Evolutionary conservation across 2,329 filamentous ascomycete genomes (phyloP).

Genomic region (Zasmidium cellare): DNA sequence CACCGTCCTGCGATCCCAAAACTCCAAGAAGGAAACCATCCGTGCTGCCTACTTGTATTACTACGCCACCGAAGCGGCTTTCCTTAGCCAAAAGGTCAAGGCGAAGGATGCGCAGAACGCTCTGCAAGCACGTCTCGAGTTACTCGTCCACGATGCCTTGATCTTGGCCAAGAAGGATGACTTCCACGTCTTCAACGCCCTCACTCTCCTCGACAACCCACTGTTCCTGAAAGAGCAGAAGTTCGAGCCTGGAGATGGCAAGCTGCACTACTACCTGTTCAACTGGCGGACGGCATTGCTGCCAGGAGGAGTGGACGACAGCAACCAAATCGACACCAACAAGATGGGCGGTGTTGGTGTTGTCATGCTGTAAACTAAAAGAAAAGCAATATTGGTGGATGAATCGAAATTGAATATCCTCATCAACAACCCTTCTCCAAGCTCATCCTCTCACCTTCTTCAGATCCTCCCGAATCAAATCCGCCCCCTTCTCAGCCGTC

Average conservation of each 20-base stretch:
- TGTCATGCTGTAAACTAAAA: conserved; percentile 68
- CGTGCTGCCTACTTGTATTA: conserved; percentile 96
- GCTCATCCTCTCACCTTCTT: too few relatives aligned
- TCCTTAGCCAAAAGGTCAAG: conserved; percentile 45
- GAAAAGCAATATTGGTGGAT: background rate
- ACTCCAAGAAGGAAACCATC: conserved; percentile 71
- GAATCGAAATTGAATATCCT: too few relatives aligned
- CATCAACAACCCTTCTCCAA: too few relatives aligned
- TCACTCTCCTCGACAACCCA: conserved; percentile 90
- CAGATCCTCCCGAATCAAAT: conserved; percentile 14
- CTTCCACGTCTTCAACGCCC: conserved; percentile 96
- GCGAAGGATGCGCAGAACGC: conserved; percentile 56
- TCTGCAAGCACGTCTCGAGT: conserved; percentile 77
- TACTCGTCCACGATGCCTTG: conserved; percentile 78
- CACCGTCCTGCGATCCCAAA: conserved; percentile 82
- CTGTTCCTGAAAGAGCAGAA: conserved; percentile 92
- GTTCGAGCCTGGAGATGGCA: conserved; percentile 91
- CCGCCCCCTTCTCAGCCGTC: conserved; percentile 12
- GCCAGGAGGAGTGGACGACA: conserved; percentile 76
- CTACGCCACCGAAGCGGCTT: conserved; percentile 82
- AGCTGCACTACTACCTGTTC: conserved; percentile 95
- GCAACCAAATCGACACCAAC: conserved; percentile 74
- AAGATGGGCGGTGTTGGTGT: conserved; percentile 84
- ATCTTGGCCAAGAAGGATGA: conserved; percentile 79
- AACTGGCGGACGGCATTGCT: conserved; percentile 92